A percentile compares a stretch with the other conserved stretches of the same genome.
Evolutionary conservation across 495 filamentous ascomycete species (phyloP).

Genomic region (Neurospora sp.): DNA sequence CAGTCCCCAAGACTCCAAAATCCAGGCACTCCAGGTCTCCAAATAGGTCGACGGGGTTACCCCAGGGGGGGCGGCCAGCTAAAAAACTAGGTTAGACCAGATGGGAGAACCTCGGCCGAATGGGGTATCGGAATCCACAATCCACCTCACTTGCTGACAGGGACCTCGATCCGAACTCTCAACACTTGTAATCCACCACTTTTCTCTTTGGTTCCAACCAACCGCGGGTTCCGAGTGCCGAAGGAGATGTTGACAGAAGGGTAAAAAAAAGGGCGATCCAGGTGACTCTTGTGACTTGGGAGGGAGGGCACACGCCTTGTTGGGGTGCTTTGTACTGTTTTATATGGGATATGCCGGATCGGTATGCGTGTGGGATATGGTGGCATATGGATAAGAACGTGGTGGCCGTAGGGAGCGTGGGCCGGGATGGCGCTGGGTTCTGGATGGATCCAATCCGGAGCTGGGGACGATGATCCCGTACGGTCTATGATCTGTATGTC

Average conservation of each 20-base stretch:
- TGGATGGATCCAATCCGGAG: background rate
- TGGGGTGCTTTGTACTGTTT: background rate
- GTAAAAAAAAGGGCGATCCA: constrained; percentile 1
- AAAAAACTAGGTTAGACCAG: background rate
- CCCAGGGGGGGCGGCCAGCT: background rate
- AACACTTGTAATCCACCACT: background rate
- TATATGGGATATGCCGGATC: background rate
- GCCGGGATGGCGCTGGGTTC: background rate
- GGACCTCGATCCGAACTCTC: background rate
- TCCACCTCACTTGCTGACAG: background rate
- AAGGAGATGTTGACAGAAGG: background rate
- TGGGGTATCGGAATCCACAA: background rate
- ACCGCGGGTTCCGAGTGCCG: background rate
- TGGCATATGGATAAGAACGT: background rate
- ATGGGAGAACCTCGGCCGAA: background rate
- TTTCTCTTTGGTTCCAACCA: background rate
- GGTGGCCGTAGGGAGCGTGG: background rate
- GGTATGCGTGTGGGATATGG: background rate
- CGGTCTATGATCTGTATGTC: background rate
- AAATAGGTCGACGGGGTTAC: background rate
- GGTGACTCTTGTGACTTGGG: constrained; percentile 1
- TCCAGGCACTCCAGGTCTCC: background rate
- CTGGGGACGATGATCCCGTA: background rate
- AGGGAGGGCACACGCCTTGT: background rate
- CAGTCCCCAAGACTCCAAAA: background rate